A percentile compares a stretch with the other conserved stretches of the same genome.
phyloP scores from a whole-genome alignment of 2,329 filamentous ascomycete species.

The Cytospora chrysosperma region DNA sequence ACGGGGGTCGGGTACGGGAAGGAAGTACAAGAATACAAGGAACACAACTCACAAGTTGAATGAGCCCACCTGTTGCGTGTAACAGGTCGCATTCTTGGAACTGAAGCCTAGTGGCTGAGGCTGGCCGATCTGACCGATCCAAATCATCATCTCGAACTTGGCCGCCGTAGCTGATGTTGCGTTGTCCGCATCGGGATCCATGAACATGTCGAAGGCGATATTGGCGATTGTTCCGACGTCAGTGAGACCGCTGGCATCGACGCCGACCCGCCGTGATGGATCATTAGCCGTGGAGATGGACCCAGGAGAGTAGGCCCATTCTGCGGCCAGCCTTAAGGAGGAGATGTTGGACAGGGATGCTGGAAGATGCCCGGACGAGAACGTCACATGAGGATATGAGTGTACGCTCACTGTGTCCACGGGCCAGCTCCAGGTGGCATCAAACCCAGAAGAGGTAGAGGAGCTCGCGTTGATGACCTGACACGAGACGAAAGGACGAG shows the following conservation, averaged over 20 bases:
- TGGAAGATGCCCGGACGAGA: constrained; percentile 31
- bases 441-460: constrained; percentile 27
- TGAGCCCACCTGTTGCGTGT: constrained; percentile 28
- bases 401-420: constrained; percentile 31
- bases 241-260: constrained; percentile 29
- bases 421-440: constrained; percentile 35
- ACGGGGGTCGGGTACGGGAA: not conserved
- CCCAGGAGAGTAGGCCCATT: constrained; percentile 34
- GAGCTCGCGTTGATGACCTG: constrained; percentile 23
- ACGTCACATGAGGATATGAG: constrained; percentile 36
- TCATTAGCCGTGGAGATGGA: constrained; percentile 24
- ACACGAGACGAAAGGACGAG: not conserved
- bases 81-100: constrained; percentile 27
- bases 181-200: constrained; percentile 30
- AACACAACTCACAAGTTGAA: constrained; percentile 33
- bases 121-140: constrained; percentile 33
- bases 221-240: constrained; percentile 29
- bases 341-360: constrained; percentile 32
- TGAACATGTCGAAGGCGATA: constrained; percentile 36
- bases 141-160: constrained; percentile 36
- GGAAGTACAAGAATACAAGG: not conserved
- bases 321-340: constrained; percentile 29
- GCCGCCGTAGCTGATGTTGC: constrained; percentile 31
- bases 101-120: constrained; percentile 32
- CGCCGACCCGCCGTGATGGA: constrained; percentile 22